These are phyloP conservation scores for Rachicladosporium sp. DNA, from an alignment of 2,329 filamentous ascomycete species.

Conservation along the genomic window DNA sequence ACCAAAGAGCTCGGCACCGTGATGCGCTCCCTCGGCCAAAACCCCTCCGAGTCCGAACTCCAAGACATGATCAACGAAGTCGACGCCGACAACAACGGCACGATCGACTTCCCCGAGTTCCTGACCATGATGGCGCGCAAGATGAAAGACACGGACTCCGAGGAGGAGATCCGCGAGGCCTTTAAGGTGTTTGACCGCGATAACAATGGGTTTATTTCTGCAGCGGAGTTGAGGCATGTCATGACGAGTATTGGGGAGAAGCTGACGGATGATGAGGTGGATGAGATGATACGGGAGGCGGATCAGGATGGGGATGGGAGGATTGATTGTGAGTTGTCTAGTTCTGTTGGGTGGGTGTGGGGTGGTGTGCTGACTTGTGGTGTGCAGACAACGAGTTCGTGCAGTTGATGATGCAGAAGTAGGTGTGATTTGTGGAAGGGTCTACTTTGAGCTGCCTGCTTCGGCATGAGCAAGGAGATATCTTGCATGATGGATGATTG, in stretches of 20 bases:
- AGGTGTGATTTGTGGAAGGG: not conserved
- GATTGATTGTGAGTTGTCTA: conserved; percentile 45
- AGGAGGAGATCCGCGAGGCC: conserved; percentile 52
- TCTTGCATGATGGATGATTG: too few species aligned
- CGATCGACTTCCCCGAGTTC: conserved; percentile 56
- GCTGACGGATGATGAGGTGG: conserved; percentile 51
- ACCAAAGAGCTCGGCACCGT: conserved; percentile 51
- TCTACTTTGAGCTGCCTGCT: too few species aligned
- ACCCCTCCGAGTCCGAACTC: conserved; percentile 49
- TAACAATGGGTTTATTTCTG: conserved; percentile 52
- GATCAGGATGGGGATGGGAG: conserved; percentile 52
- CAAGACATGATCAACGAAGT: conserved; percentile 58
- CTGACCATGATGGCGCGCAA: conserved; percentile 54
- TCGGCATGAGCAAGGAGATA: too few species aligned
- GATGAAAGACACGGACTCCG: conserved; percentile 49
- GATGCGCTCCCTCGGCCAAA: conserved; percentile 52
- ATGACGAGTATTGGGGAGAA: conserved; percentile 55
- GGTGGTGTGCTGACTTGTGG: conserved; percentile 6
- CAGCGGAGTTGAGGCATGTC: conserved; percentile 49
- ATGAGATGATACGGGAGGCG: conserved; percentile 54
- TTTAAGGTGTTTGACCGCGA: conserved; percentile 57
- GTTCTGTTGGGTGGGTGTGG: not conserved
- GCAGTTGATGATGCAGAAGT: conserved; percentile 46
- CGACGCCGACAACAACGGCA: conserved; percentile 52
- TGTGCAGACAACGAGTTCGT: conserved; percentile 42